Base-by-base conservation (phyloP, 495 filamentous ascomycete genomes). In the Viridothelium virens region DNA sequence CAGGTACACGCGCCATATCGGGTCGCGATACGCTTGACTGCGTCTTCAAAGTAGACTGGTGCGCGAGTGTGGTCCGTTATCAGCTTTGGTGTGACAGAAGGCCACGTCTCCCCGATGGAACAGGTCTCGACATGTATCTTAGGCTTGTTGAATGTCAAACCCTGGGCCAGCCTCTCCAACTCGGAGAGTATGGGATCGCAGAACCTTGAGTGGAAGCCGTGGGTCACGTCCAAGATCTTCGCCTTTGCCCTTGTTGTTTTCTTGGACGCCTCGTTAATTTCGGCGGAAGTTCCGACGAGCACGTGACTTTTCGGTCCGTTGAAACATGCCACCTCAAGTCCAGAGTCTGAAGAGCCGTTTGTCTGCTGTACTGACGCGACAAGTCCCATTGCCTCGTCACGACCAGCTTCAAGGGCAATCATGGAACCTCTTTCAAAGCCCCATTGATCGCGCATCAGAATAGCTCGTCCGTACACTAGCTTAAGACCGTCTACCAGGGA, bases 1-100 rank as follows among this genome's bases (percentile, higher is more conserved):
- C 76, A 85, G 10, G 81, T 74, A 16, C 73, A 74, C 0, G 70
- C 46, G 0, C 74, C 70, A 59, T 78, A 74, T 3, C 72, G 53
- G 31, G 75, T 64, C 5, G 77, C 68, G 0, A 85, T 71, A 34
- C 82, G 69, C 38, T 79, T 72, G 0, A 85, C 69, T 0, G 83
- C 82, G 9, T 82, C 74, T 7, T 73, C 63, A 65, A 85, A 86
- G 65, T 73, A 84, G 0, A 86, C 84, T 0, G 84, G 80, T 1
- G 79, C 70, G 4, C 81, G 72, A 66, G 79, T 79, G 65, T 86
- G 84, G 0, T 78, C 69, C 0, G 77, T 70, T 0, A 82, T 74
- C 65, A 78, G 79, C 41, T 68, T 36, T 2, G 41, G 7, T 14
- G 41, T 44, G 41, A 44, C 41, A 44, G 41, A 7, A 44, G 41